phyloP scores from a whole-genome alignment of 805 yeast genomes.

The Kodamaea leandrae region DNA sequence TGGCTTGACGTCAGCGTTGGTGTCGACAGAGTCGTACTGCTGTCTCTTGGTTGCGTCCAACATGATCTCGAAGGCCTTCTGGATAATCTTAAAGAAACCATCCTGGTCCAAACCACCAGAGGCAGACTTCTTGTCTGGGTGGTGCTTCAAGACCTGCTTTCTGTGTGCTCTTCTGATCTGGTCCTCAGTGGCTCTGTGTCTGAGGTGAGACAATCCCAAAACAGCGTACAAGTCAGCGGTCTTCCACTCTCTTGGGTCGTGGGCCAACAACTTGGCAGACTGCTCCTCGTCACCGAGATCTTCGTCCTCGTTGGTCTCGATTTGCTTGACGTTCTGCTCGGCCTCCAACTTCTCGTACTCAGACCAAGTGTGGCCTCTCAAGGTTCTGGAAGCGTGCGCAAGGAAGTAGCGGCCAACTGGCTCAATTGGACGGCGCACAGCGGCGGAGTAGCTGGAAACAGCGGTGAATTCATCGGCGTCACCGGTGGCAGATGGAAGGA shows the following conservation, averaged over 20 bases:
- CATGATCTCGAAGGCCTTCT: slow-evolving; percentile 90
- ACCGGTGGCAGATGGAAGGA: slow-evolving; percentile 51
- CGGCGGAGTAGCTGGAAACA: slow-evolving; percentile 49
- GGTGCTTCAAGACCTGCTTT: slow-evolving; percentile 93
- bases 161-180: slow-evolving; percentile 97
- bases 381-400: slow-evolving; percentile 93
- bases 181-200: slow-evolving; percentile 87
- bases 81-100: slow-evolving; percentile 96
- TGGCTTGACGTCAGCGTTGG: slow-evolving; percentile 77
- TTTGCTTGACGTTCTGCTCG: slow-evolving; percentile 71
- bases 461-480: slow-evolving; percentile 50
- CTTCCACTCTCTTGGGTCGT: slow-evolving; percentile 99
- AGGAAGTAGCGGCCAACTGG: slow-evolving; percentile 95
- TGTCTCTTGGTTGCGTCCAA: slow-evolving; percentile 82
- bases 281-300: slow-evolving; percentile 76
- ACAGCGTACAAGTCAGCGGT: slow-evolving; percentile 94
- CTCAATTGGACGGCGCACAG: slow-evolving; percentile 81
- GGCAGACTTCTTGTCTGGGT: slow-evolving; percentile 97
- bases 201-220: slow-evolving; percentile 85
- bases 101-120: slow-evolving; percentile 86
- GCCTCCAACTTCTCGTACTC: slow-evolving; percentile 95
- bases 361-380: slow-evolving; percentile 98
- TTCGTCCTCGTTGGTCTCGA: slow-evolving; percentile 61
- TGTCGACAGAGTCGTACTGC: slow-evolving; percentile 95
- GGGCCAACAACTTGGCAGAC: slow-evolving; percentile 65